phyloP scores from a whole-genome alignment of 164 flowering plant genomes.

The Stephania cephalantha region DNA sequence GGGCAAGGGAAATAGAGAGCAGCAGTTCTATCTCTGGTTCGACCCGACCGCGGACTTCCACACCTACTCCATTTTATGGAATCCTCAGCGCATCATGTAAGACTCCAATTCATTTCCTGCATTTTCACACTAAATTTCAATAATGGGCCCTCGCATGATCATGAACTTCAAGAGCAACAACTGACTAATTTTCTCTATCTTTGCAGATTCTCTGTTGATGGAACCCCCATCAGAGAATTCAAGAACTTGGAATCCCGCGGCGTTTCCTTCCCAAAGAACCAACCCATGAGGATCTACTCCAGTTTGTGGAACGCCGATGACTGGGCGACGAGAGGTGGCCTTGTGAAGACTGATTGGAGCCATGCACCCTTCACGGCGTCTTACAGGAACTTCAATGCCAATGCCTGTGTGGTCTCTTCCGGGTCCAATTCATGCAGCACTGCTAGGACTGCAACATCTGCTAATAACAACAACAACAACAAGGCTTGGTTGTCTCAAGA shows the following conservation, averaged over 20 bases:
- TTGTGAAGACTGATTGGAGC: slow-evolving; percentile 8
- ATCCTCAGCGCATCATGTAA: slow-evolving; percentile 40
- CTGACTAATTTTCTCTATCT: not conserved
- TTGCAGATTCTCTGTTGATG: slow-evolving; percentile 16
- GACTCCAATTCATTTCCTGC: not conserved
- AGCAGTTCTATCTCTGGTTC: slow-evolving; percentile 52
- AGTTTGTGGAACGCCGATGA: slow-evolving; percentile 22
- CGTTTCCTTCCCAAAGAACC: slow-evolving; percentile 29
- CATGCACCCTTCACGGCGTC: slow-evolving; percentile 13
- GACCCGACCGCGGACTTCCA: slow-evolving; percentile 41
- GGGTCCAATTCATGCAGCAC: not conserved
- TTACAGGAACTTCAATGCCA: slow-evolving; percentile 13
- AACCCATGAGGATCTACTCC: slow-evolving; percentile 14
- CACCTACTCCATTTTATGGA: slow-evolving; percentile 34
- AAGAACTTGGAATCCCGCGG: slow-evolving; percentile 39
- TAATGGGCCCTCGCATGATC: no score
- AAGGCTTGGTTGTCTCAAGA: slow-evolving; percentile 9
- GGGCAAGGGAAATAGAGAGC: slow-evolving; percentile 12
- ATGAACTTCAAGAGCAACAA: not conserved
- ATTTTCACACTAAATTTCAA: not conserved
- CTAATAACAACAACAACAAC: not conserved
- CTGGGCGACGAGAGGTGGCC: slow-evolving; percentile 16
- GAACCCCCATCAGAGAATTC: slow-evolving; percentile 42
- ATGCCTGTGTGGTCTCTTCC: slow-evolving; percentile 7
- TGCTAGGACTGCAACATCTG: not conserved